A percentile compares a stretch with the other conserved stretches of the same genome.
Evolutionary conservation across 2,329 filamentous ascomycete genomes (phyloP).

Genomic region (Metarhizium guizhouense): DNA sequence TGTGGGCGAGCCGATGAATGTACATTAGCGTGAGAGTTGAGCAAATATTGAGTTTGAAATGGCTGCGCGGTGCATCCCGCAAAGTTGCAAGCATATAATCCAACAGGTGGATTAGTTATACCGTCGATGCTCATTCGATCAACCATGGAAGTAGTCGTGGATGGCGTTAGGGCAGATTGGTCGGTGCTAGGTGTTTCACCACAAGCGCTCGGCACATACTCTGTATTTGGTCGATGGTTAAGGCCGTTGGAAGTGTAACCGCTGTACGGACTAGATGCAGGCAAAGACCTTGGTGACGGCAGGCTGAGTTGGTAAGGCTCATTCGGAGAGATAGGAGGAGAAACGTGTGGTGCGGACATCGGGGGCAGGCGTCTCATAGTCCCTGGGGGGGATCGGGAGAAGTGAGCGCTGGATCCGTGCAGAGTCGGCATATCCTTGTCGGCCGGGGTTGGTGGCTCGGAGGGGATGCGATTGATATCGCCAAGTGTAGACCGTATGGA

Average conservation of each 20-base stretch:
- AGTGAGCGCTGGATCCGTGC: constrained; percentile 16
- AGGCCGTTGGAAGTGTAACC: constrained; percentile 23
- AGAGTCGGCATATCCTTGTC: constrained; percentile 22
- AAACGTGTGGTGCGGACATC: constrained; percentile 19
- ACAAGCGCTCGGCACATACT: constrained; percentile 34
- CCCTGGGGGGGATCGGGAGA: constrained; percentile 26
- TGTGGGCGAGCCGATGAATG: constrained; percentile 58
- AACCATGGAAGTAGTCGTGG: constrained; percentile 28
- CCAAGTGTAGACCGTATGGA: constrained; percentile 29
- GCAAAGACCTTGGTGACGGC: constrained; percentile 36
- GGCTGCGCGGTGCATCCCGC: constrained; percentile 60
- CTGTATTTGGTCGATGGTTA: constrained; percentile 27
- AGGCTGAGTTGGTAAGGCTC: constrained; percentile 36
- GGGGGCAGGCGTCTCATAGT: constrained; percentile 21
- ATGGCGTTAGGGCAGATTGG: constrained; percentile 33
- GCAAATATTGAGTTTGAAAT: constrained; percentile 68
- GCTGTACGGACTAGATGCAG: constrained; percentile 29
- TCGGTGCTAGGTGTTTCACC: constrained; percentile 39
- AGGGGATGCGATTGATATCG: constrained; percentile 22
- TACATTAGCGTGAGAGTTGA: constrained; percentile 72
- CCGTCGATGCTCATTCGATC: constrained; percentile 52
- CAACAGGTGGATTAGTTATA: constrained; percentile 42
- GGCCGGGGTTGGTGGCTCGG: constrained; percentile 19
- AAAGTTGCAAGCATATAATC: constrained; percentile 48
- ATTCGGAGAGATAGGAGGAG: constrained; percentile 42